These are phyloP conservation scores for Cladosporium sp. DNA, from an alignment of 2,329 filamentous ascomycete genomes.

Conservation along the genomic window DNA sequence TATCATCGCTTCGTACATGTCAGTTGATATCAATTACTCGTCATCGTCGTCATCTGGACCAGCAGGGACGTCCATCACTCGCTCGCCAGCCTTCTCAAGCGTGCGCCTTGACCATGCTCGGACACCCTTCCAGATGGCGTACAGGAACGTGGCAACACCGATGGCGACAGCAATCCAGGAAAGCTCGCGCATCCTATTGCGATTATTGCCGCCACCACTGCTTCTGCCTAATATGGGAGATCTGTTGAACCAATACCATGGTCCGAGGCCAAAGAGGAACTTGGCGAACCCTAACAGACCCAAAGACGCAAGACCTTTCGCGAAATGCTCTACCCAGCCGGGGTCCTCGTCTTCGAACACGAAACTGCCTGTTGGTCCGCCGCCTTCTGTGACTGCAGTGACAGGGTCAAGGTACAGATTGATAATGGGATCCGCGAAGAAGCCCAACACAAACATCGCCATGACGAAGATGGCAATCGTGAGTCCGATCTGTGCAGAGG, in stretches of 20 bases:
- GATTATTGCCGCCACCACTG: constrained; percentile 59
- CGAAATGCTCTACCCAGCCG: constrained; percentile 77
- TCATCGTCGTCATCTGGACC: constrained; percentile 57
- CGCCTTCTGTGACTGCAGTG: constrained; percentile 34
- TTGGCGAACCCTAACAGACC: constrained; percentile 84
- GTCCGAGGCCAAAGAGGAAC: constrained; percentile 66
- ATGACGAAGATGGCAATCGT: constrained; percentile 68
- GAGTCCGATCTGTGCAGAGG: constrained; percentile 62
- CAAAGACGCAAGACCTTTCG: constrained; percentile 85
- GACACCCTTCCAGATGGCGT: constrained; percentile 80
- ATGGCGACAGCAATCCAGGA: constrained; percentile 76
- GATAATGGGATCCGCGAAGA: constrained; percentile 88
- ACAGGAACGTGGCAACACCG: constrained; percentile 75
- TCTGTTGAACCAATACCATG: constrained; percentile 71
- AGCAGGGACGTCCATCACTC: constrained; percentile 75
- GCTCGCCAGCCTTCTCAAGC: constrained; percentile 74
- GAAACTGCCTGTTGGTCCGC: constrained; percentile 28
- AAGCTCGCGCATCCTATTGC: constrained; percentile 72
- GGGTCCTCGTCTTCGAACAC: constrained; percentile 46
- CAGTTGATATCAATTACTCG: constrained; percentile 28
- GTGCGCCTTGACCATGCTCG: constrained; percentile 66
- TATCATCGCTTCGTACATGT: constrained; percentile 14
- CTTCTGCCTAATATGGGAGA: constrained; percentile 46
- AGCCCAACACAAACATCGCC: constrained; percentile 78
- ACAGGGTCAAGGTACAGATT: constrained; percentile 78